phyloP scores from a whole-genome alignment of 2,329 filamentous ascomycete species.

The Mycosphaerelloides madeirae region DNA sequence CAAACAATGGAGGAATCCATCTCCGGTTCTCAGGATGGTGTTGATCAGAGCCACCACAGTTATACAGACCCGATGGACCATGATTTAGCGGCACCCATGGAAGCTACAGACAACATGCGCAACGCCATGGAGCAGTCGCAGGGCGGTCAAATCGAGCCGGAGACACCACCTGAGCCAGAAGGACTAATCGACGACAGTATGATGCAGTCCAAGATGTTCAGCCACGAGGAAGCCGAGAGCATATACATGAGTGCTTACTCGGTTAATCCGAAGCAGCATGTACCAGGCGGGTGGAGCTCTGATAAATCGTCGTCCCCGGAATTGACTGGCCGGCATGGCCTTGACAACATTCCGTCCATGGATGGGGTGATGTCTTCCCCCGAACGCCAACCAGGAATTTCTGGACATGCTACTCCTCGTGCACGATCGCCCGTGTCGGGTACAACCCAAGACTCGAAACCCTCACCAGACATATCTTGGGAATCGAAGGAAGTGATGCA shows the following conservation, averaged over 20 bases:
- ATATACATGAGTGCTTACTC: constrained; percentile 76
- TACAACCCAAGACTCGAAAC: neutral
- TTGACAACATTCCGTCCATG: neutral
- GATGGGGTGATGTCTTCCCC: neutral
- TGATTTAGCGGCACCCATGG: constrained; percentile 7
- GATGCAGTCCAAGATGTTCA: constrained; percentile 62
- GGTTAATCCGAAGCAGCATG: constrained; percentile 20
- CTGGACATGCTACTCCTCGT: constrained; percentile 27
- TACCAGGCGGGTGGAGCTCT: constrained; percentile 44
- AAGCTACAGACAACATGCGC: constrained; percentile 23
- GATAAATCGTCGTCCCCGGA: constrained; percentile 30
- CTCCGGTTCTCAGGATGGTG: constrained; percentile 25
- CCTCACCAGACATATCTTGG: neutral
- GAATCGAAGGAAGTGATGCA: no score
- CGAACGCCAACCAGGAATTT: constrained; percentile 1
- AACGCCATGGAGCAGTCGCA: constrained; percentile 15
- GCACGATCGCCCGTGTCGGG: constrained; percentile 9
- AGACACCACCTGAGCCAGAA: constrained; percentile 4
- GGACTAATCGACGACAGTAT: constrained; percentile 23
- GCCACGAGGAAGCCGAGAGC: constrained; percentile 75
- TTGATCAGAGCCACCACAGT: constrained; percentile 19
- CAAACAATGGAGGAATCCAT: constrained; percentile 13
- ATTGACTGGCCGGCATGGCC: constrained; percentile 4
- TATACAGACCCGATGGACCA: constrained; percentile 20
- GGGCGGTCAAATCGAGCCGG: neutral